These are phyloP conservation scores for Orbilia ellipsospora DNA, from an alignment of 2,329 filamentous ascomycete species.

Conservation along the genomic window DNA sequence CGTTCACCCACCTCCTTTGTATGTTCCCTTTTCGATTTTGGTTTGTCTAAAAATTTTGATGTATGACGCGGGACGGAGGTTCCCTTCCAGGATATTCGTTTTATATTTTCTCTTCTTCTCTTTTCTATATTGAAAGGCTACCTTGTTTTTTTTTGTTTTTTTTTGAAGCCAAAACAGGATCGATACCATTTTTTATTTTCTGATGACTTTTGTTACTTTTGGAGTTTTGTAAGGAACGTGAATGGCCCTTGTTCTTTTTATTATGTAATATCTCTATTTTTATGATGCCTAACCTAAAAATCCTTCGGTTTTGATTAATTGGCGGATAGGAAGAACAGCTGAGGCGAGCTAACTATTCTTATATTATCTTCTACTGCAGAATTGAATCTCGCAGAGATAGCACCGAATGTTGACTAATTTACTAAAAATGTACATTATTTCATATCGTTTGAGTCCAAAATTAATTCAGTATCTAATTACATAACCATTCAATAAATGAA, in stretches of 20 bases:
- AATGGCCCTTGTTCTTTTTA: constrained; percentile 14
- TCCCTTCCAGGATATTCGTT: background rate
- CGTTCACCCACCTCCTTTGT: constrained; percentile 6
- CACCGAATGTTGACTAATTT: background rate
- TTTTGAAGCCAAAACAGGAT: constrained; percentile 24
- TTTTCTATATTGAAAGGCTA: constrained; percentile 26
- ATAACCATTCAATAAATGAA: too few relatives aligned
- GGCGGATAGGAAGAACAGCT: too few relatives aligned
- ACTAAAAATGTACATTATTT: constrained; percentile 19
- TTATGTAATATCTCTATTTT: constrained; percentile 16
- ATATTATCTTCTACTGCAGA: too few relatives aligned
- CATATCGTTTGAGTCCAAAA: background rate
- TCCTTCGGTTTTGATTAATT: background rate
- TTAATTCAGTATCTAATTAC: too few relatives aligned
- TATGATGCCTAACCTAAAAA: constrained; percentile 10
- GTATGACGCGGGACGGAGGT: constrained; percentile 1
- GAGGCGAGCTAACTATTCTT: too few relatives aligned
- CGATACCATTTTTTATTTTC: constrained; percentile 44
- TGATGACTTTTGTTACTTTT: constrained; percentile 19
- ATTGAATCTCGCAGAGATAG: too few relatives aligned
- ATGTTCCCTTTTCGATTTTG: background rate
- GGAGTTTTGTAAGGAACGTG: constrained; percentile 40
- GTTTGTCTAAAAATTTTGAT: constrained; percentile 7
- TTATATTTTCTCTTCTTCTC: constrained; percentile 13
- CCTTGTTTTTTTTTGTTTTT: constrained; percentile 40